Conservation (phyloP, 2,329 filamentous ascomycete genomes). For the Fusarium sacchari region DNA sequence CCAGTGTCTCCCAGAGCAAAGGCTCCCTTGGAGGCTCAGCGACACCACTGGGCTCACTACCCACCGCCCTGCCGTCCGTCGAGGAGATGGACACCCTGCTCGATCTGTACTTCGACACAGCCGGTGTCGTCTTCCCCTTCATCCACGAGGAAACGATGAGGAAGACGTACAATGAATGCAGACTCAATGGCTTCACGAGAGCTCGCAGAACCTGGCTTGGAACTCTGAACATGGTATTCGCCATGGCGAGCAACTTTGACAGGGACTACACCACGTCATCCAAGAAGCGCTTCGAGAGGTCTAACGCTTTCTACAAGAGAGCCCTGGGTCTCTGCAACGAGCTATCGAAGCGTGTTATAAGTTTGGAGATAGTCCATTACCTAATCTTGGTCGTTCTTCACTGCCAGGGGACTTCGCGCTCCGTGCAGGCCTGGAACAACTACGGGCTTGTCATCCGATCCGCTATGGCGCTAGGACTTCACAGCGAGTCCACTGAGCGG, state of each 20-base stretch:
- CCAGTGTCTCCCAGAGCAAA: not conserved
- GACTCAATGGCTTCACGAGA: not conserved
- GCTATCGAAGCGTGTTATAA: not conserved
- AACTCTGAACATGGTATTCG: not conserved
- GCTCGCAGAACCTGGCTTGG: not conserved
- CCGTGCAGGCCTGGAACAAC: not conserved
- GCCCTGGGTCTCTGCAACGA: not conserved
- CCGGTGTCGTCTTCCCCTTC: not conserved
- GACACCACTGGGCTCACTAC: not conserved
- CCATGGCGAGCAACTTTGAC: not conserved
- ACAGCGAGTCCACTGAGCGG: not conserved
- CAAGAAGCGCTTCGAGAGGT: not conserved
- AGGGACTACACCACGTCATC: not conserved
- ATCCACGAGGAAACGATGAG: not conserved
- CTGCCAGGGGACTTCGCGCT: not conserved
- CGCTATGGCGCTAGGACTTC: not conserved
- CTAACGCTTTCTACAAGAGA: not conserved
- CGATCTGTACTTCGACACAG: not conserved
- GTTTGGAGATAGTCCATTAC: not conserved
- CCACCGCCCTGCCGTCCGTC: not conserved
- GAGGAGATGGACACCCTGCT: not conserved
- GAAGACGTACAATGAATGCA: not conserved
- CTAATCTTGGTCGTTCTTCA: not conserved
- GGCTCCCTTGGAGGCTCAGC: not conserved
- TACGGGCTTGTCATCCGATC: not conserved